These are phyloP conservation scores for Gentiana dahurica DNA, from an alignment of 257 asterid species.

Conservation along the genomic window DNA sequence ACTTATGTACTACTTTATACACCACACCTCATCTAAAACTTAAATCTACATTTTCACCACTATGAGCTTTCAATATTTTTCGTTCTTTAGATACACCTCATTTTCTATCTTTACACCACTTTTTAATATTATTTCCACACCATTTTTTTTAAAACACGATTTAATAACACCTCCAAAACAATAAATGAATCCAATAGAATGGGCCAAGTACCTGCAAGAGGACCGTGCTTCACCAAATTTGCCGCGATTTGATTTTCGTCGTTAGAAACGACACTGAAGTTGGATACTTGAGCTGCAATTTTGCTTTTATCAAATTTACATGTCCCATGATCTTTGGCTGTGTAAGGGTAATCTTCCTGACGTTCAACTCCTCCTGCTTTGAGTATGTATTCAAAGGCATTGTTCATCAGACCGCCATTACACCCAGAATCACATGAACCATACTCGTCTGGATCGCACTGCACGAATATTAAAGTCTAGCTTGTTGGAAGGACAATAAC, in stretches of 20 bases:
- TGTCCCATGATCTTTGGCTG: constrained; percentile 42
- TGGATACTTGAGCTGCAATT: constrained; percentile 57
- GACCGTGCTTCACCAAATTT: constrained; percentile 69
- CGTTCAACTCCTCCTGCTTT: constrained; percentile 66
- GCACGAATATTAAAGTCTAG: constrained; percentile 5
- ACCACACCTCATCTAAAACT: too few species aligned
- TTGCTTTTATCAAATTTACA: constrained; percentile 58
- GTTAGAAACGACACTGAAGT: constrained; percentile 63
- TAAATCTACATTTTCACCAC: too few species aligned
- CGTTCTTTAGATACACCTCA: too few species aligned
- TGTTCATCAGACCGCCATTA: constrained; percentile 82
- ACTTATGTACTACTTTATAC: too few species aligned
- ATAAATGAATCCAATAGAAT: too few species aligned
- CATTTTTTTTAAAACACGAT: too few species aligned
- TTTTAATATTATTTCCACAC: too few species aligned
- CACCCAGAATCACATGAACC: constrained; percentile 75
- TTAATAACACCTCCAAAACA: too few species aligned
- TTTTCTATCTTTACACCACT: too few species aligned
- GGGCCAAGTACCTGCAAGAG: constrained; percentile 60
- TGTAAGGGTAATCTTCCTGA: constrained; percentile 78
- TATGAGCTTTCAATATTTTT: too few species aligned
- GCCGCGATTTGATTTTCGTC: constrained; percentile 90
- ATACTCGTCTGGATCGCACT: constrained; percentile 70
- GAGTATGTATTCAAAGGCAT: constrained; percentile 70
- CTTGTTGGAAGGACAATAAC: too few species aligned